phyloP scores from a whole-genome alignment of 1,284 basidiomycete species.

The Leccinum fuscescens region DNA sequence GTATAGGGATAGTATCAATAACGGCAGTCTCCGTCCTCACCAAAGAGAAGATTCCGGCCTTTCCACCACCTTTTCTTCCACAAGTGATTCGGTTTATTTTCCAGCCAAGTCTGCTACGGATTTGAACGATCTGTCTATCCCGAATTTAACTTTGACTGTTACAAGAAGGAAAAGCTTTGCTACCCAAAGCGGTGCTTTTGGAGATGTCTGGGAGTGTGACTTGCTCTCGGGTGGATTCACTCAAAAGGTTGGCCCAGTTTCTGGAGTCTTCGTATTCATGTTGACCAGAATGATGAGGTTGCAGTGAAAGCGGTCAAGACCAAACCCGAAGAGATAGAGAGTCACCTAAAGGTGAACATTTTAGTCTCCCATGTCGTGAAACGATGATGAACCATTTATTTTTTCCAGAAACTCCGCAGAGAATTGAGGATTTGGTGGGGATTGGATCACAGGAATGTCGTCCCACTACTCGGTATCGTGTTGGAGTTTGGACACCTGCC shows the following conservation, averaged over 20 bases:
- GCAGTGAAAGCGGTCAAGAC: constrained; percentile 26
- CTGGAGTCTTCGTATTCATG: background rate
- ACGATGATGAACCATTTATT: background rate
- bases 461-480: constrained; percentile 32
- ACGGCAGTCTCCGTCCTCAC: background rate
- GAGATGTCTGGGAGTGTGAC: constrained; percentile 31
- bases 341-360: background rate
- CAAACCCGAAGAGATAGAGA: constrained; percentile 5
- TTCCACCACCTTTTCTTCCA: background rate
- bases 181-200: constrained; percentile 14
- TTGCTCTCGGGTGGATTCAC: constrained; percentile 10
- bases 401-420: constrained; percentile 25
- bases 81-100: background rate
- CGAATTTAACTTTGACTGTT: constrained; percentile 5
- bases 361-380: background rate
- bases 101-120: constrained; percentile 15
- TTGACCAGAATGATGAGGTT: constrained; percentile 13
- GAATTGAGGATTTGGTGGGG: constrained; percentile 27
- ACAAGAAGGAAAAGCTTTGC: constrained; percentile 17
- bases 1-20: background rate
- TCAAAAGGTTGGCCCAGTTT: constrained; percentile 9
- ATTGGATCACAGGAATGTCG: constrained; percentile 25
- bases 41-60: background rate
- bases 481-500: constrained; percentile 19
- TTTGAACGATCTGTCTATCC: constrained; percentile 14